Percentiles rank a stretch among this genome's conserved stretches.
phyloP scores from a whole-genome alignment of 805 yeast genomes.

The Metschnikowia henanensis region DNA sequence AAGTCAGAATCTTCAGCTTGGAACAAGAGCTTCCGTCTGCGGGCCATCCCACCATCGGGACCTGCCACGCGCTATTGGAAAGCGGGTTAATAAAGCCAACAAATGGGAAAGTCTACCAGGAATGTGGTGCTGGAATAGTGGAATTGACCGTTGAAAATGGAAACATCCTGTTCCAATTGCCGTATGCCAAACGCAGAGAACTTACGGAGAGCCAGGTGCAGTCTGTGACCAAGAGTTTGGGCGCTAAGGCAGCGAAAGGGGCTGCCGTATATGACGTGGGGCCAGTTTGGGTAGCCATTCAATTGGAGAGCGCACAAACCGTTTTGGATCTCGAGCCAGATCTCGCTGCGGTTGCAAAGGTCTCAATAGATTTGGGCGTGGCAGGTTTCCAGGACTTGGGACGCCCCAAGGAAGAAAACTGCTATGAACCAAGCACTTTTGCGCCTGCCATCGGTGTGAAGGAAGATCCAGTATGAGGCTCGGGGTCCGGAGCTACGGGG shows the following conservation, averaged over 20 bases:
- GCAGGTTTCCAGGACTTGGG: constrained; percentile 44
- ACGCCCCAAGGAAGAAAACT: constrained; percentile 17
- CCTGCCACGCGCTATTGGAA: constrained; percentile 47
- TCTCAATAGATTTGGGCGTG: constrained; percentile 21
- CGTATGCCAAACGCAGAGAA: constrained; percentile 15
- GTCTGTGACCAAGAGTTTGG: constrained; percentile 10
- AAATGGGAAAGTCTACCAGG: constrained; percentile 35
- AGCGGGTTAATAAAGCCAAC: constrained; percentile 29
- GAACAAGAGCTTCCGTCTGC: constrained; percentile 55
- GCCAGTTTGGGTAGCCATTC: constrained; percentile 45
- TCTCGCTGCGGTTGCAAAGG: constrained; percentile 18
- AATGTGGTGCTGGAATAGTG: constrained; percentile 47
- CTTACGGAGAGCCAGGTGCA: constrained; percentile 11
- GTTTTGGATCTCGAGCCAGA: constrained; percentile 37
- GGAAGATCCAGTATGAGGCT: constrained; percentile 60
- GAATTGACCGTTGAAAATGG: constrained; percentile 25
- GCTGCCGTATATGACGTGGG: constrained; percentile 43
- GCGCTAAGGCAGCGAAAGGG: constrained; percentile 13
- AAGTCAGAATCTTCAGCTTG: constrained; percentile 51
- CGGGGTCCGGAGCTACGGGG: constrained; percentile 40
- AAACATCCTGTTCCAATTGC: constrained; percentile 30
- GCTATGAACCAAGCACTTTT: constrained; percentile 42
- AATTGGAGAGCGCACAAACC: constrained; percentile 29
- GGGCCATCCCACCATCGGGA: constrained; percentile 63
- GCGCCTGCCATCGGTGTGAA: constrained; percentile 32